Percentiles rank a stretch among this genome's conserved stretches.
Conservation (phyloP, 108 stramenopile genomes). For the Pseudonitzschia multiseries region DNA sequence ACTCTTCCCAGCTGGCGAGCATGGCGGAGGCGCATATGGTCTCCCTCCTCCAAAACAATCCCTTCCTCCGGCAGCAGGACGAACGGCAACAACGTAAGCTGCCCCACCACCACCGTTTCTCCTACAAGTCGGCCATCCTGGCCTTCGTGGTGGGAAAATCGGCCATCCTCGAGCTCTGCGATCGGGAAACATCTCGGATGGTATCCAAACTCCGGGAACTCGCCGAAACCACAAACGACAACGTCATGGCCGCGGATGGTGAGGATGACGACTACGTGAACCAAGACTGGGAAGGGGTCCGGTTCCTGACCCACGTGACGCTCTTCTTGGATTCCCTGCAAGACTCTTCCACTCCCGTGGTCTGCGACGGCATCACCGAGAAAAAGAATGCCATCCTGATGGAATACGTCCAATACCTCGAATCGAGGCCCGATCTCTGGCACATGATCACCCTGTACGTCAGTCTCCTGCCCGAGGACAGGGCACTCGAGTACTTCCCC, state of each 20-base stretch:
- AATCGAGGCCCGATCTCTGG: slow-evolving; percentile 57
- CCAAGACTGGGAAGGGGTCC: slow-evolving; percentile 18
- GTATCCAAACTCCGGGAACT: slow-evolving; percentile 6
- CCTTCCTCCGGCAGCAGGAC: slow-evolving; percentile 9
- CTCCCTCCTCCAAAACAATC: slow-evolving; percentile 14
- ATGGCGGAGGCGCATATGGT: slow-evolving; percentile 27
- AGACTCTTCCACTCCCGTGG: slow-evolving; percentile 26
- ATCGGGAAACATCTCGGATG: slow-evolving; percentile 19
- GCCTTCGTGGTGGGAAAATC: slow-evolving; percentile 64
- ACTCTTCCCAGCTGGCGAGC: slow-evolving; percentile 29
- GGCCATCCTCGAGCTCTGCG: slow-evolving; percentile 36
- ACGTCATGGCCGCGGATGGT: background rate
- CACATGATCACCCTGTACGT: slow-evolving; percentile 64
- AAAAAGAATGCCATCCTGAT: slow-evolving; percentile 39
- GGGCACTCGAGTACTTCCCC: slow-evolving; percentile 52
- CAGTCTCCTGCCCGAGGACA: slow-evolving; percentile 53
- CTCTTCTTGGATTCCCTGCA: slow-evolving; percentile 54
- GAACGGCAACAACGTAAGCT: background rate
- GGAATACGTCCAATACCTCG: slow-evolving; percentile 43
- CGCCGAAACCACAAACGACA: too few species aligned
- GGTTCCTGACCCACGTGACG: slow-evolving; percentile 52
- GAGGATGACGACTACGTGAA: slow-evolving; percentile 16
- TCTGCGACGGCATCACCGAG: slow-evolving; percentile 21
- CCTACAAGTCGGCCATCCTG: slow-evolving; percentile 45
- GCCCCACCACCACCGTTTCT: background rate